Conservation (phyloP, 139 green algal genomes). For the Closterium sp. region DNA sequence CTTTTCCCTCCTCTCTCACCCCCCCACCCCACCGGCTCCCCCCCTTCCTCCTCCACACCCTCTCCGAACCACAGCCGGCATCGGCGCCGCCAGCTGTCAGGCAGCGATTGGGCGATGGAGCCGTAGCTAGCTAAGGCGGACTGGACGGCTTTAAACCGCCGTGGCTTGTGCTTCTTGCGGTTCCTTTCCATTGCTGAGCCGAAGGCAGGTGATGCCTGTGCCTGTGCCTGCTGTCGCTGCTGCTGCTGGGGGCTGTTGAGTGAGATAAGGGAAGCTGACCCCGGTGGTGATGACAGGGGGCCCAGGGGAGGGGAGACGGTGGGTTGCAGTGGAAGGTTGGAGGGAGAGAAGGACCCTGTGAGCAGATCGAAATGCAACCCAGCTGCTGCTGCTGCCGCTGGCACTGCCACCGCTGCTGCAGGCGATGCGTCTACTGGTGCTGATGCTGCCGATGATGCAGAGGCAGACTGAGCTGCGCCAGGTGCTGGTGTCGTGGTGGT, state of each 20-base stretch:
- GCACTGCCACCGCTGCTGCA: neutral
- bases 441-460: neutral
- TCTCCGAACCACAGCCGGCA: slow-evolving; percentile 48
- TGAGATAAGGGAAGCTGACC: neutral
- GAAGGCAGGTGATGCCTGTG: neutral
- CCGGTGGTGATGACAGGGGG: neutral
- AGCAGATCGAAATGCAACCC: neutral
- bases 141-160: slow-evolving; percentile 38
- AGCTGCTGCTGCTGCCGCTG: neutral
- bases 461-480: too few relatives aligned
- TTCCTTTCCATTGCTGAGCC: slow-evolving; percentile 33
- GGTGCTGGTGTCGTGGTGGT: neutral
- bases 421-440: too few relatives aligned
- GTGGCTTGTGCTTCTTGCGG: slow-evolving; percentile 10
- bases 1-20: neutral
- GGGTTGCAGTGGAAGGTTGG: neutral
- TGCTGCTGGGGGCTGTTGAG: neutral
- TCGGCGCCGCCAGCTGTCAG: slow-evolving; percentile 18
- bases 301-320: neutral
- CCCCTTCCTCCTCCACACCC: slow-evolving; percentile 30
- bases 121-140: slow-evolving; percentile 31
- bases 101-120: slow-evolving; percentile 6
- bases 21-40: neutral
- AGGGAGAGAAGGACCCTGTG: neutral
- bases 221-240: neutral